Evolutionary conservation across 148 eudicot species (phyloP).

Genomic region (Cornus kousa): DNA sequence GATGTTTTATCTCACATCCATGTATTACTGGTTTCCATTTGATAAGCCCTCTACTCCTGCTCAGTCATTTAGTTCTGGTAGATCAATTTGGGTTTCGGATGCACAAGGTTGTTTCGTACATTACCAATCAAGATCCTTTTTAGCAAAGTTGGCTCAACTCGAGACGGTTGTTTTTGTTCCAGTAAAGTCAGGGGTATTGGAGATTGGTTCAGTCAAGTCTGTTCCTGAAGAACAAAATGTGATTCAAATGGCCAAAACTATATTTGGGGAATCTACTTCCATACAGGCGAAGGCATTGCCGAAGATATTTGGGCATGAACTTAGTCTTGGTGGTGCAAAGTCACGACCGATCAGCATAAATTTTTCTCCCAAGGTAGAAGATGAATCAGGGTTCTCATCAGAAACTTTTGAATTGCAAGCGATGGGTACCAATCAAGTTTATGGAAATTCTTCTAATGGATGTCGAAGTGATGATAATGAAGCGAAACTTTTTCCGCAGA

Average conservation of each 20-base stretch:
- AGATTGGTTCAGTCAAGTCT: constrained; percentile 68
- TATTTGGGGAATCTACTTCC: constrained; percentile 48
- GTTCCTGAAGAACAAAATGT: constrained; percentile 64
- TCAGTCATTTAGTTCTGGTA: constrained; percentile 67
- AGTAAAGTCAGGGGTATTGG: constrained; percentile 73
- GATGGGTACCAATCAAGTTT: constrained; percentile 37
- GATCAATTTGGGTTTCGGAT: constrained; percentile 73
- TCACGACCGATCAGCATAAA: constrained; percentile 69
- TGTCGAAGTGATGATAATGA: constrained; percentile 47
- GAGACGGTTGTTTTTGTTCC: constrained; percentile 81
- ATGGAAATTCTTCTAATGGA: constrained; percentile 78
- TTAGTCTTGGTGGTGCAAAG: constrained; percentile 55
- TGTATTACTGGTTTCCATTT: constrained; percentile 75
- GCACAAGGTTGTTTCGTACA: constrained; percentile 57
- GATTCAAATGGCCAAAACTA: constrained; percentile 52
- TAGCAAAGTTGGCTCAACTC: constrained; percentile 58
- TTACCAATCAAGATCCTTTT: constrained; percentile 66
- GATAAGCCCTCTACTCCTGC: constrained; percentile 80
- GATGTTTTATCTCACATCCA: constrained; percentile 78
- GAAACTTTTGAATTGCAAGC: constrained; percentile 48
- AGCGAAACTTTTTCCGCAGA: constrained; percentile 46
- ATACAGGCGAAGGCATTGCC: constrained; percentile 48
- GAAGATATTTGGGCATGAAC: constrained; percentile 78
- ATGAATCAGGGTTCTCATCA: constrained; percentile 46
- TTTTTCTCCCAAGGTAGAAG: constrained; percentile 80